Conservation (phyloP, 108 stramenopile genomes). For the Nitzschia sp. region DNA sequence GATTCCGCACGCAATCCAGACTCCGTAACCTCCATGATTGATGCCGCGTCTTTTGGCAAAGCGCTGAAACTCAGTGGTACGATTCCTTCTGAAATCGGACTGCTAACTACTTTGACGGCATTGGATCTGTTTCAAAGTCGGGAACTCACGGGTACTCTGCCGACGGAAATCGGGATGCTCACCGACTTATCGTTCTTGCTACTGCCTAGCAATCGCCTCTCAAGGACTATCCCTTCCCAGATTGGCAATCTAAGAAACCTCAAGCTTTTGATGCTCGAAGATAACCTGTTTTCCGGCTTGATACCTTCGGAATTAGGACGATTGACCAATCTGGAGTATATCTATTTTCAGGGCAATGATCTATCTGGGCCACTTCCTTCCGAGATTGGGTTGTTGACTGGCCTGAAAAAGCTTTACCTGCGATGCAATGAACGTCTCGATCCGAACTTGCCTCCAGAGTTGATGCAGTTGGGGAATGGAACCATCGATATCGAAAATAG, state of each 20-base stretch:
- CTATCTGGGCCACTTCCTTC: neutral
- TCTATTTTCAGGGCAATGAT: neutral
- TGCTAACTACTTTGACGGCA: neutral
- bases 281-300: neutral
- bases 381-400: neutral
- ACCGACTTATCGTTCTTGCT: neutral
- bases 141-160: neutral
- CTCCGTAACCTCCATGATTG: neutral
- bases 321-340: neutral
- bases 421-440: neutral
- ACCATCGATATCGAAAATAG: no score
- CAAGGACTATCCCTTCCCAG: neutral
- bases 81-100: constrained; percentile 2
- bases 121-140: neutral
- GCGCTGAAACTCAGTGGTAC: neutral
- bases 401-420: neutral
- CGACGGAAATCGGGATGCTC: neutral
- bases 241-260: neutral
- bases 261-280: neutral
- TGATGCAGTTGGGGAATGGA: neutral
- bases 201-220: neutral
- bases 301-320: neutral
- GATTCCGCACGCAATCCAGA: neutral
- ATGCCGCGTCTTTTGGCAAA: neutral
- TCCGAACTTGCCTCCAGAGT: neutral